phyloP scores from a whole-genome alignment of 495 filamentous ascomycete genomes.

The Neurospora hispaniola region DNA sequence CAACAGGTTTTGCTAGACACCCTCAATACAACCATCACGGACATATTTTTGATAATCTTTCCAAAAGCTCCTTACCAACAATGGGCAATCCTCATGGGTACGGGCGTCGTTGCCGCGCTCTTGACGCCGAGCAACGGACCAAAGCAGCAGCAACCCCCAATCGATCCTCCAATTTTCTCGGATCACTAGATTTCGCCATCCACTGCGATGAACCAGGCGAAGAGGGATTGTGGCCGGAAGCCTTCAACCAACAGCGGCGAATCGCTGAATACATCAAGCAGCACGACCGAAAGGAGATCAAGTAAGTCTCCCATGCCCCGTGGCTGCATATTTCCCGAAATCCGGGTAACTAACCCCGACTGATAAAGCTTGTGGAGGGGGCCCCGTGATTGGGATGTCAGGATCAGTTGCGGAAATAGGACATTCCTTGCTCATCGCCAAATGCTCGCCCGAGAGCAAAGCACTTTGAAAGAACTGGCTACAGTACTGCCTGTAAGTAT shows the following conservation, averaged over 20 bases:
- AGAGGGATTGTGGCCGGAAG: not conserved
- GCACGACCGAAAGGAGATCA: not conserved
- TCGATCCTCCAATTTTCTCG: not conserved
- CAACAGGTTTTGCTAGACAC: not conserved
- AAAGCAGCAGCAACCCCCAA: not conserved
- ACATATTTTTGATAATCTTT: not conserved
- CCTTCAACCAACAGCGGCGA: not conserved
- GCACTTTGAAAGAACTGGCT: not conserved
- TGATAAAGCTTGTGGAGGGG: not conserved
- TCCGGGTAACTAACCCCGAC: not conserved
- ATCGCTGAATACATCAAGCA: not conserved
- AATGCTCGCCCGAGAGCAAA: not conserved
- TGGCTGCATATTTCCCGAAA: not conserved
- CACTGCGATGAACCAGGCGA: not conserved
- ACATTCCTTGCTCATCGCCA: slow-evolving; percentile 1
- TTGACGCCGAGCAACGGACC: not conserved
- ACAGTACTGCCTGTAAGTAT: not conserved
- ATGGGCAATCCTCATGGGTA: not conserved
- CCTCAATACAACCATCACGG: not conserved
- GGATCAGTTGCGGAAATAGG: slow-evolving; percentile 7
- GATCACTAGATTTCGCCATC: not conserved
- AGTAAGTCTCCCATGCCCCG: not conserved
- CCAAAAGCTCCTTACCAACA: not conserved
- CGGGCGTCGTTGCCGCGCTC: not conserved
- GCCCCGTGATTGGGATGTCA: slow-evolving; percentile 10